Evolutionary conservation across 805 yeast genomes (phyloP).

Genomic region (Candida nitratophila): DNA sequence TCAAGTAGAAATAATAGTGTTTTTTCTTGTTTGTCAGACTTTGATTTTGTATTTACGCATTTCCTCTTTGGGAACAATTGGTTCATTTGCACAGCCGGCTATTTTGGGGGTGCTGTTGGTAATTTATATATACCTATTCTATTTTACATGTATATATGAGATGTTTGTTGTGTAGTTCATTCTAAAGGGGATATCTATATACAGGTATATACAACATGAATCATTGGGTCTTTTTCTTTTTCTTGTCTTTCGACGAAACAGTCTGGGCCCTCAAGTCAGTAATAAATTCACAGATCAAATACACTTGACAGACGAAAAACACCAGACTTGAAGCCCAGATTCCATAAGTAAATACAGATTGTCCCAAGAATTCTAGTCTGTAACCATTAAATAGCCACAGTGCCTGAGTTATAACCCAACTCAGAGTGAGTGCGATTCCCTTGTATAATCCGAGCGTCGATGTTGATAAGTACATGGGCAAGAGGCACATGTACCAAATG

Average conservation of each 20-base stretch:
- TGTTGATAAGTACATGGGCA: slow-evolving; percentile 62
- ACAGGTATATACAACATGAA: too few relatives aligned
- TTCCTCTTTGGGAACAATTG: slow-evolving; percentile 1
- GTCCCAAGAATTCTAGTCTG: slow-evolving; percentile 73
- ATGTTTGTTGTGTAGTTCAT: too few relatives aligned
- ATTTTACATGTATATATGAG: too few relatives aligned
- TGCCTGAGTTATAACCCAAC: slow-evolving; percentile 72
- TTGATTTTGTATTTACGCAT: not conserved
- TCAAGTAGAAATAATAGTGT: too few relatives aligned
- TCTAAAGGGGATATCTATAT: too few relatives aligned
- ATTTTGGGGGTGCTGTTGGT: too few relatives aligned
- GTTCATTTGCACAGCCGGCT: not conserved
- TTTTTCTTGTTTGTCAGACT: too few relatives aligned
- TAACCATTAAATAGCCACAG: slow-evolving; percentile 77
- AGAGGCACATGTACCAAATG: slow-evolving; percentile 83
- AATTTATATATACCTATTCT: too few relatives aligned
- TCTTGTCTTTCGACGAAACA: not conserved
- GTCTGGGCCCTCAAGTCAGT: slow-evolving; percentile 7
- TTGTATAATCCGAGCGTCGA: slow-evolving; percentile 30
- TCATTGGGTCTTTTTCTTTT: not conserved
- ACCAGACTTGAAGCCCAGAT: slow-evolving; percentile 17
- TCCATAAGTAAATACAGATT: slow-evolving; percentile 23
- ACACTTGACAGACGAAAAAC: slow-evolving; percentile 21
- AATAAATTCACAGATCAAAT: slow-evolving; percentile 13
- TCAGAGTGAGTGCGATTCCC: slow-evolving; percentile 34